phyloP scores from a whole-genome alignment of 2,329 filamentous ascomycete species.

The Aspergillus vadensis region DNA sequence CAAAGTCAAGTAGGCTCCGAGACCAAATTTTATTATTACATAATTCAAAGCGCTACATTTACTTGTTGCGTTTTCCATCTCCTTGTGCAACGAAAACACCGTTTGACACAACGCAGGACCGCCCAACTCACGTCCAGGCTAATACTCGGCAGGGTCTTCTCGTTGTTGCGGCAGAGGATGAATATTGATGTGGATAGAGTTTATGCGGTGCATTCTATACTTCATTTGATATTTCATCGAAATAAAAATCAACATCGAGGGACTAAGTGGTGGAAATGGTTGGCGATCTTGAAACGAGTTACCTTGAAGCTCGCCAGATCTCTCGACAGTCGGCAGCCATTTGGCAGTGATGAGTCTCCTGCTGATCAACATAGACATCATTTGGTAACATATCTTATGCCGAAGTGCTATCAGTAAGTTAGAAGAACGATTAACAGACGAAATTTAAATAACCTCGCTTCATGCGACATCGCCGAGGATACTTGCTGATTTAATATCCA shows the following conservation, averaged over 20 bases:
- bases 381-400: slow-evolving; percentile 39
- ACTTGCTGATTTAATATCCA: slow-evolving; percentile 16
- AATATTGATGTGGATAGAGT: slow-evolving; percentile 36
- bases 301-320: slow-evolving; percentile 57
- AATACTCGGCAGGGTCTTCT: neutral
- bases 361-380: slow-evolving; percentile 34
- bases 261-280: slow-evolving; percentile 77
- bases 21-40: too few relatives aligned
- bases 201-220: slow-evolving; percentile 41
- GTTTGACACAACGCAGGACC: neutral
- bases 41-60: neutral
- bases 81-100: neutral
- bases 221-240: slow-evolving; percentile 75
- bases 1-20: too few relatives aligned
- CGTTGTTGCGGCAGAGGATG: neutral
- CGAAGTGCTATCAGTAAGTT: slow-evolving; percentile 46
- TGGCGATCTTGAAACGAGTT: slow-evolving; percentile 71
- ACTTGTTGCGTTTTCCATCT: neutral
- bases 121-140: neutral
- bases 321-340: slow-evolving; percentile 35
- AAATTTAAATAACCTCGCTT: neutral
- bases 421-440: neutral
- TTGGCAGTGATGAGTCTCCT: slow-evolving; percentile 5
- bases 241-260: slow-evolving; percentile 89
- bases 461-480: neutral